phyloP scores from a whole-genome alignment of 2,329 filamentous ascomycete species.

The Mycogone perniciosa region DNA sequence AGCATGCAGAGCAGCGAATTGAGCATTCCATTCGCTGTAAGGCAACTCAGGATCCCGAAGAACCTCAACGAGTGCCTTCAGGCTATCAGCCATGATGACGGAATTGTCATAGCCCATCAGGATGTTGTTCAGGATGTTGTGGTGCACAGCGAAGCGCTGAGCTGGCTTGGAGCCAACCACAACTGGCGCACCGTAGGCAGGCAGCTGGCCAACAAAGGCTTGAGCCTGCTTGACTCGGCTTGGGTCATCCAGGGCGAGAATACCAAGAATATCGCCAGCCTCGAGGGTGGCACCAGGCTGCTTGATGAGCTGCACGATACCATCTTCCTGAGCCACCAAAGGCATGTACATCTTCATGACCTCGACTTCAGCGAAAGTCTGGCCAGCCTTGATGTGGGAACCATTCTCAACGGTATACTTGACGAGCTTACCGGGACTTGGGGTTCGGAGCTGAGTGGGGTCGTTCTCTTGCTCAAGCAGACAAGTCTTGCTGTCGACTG shows the following conservation, averaged over 20 bases:
- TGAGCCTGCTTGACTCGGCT: constrained; percentile 94
- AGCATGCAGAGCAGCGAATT: constrained; percentile 93
- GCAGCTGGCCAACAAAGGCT: constrained; percentile 86
- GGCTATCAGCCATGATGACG: constrained; percentile 81
- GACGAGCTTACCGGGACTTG: constrained; percentile 94
- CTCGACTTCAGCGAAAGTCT: constrained; percentile 93
- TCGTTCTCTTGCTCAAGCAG: constrained; percentile 98
- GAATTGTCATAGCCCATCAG: constrained; percentile 94
- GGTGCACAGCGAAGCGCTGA: constrained; percentile 74
- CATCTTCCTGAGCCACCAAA: constrained; percentile 87
- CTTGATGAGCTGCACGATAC: constrained; percentile 97
- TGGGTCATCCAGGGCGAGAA: constrained; percentile 89
- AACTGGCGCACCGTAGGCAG: constrained; percentile 77
- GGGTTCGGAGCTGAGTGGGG: constrained; percentile 90
- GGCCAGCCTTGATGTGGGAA: constrained; percentile 83
- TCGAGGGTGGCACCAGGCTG: constrained; percentile 97
- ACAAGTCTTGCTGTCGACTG: constrained; percentile 97
- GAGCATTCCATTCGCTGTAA: constrained; percentile 92
- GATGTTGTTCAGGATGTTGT: constrained; percentile 78
- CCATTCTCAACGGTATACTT: constrained; percentile 97
- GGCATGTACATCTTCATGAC: constrained; percentile 99
- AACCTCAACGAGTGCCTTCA: constrained; percentile 86
- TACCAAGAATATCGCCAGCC: constrained; percentile 97
- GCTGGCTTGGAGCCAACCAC: constrained; percentile 86
- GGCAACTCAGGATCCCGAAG: constrained; percentile 84